Percentiles rank a stretch among this genome's conserved stretches.
Evolutionary conservation across 441 rosid species (phyloP).

Genomic region (Hura crepitans): DNA sequence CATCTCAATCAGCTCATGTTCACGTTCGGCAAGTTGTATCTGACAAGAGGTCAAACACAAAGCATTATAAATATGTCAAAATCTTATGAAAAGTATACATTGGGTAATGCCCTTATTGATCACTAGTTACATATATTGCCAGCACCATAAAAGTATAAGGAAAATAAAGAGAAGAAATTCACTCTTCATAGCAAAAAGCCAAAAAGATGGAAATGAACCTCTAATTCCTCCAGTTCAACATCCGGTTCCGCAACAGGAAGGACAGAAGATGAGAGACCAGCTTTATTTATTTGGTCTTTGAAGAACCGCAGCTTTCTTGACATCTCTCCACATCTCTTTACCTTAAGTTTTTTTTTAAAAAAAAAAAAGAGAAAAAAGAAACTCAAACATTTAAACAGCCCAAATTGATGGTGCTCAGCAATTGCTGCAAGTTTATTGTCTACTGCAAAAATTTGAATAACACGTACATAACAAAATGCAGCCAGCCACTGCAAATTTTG

Average conservation of each 20-base stretch:
- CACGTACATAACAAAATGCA: too few species aligned
- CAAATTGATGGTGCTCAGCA: too few species aligned
- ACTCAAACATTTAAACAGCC: too few species aligned
- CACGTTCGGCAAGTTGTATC: constrained; percentile 90
- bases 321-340: constrained; percentile 98
- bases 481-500: too few species aligned
- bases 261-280: constrained; percentile 61
- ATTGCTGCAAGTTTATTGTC: too few species aligned
- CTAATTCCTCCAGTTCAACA: constrained; percentile 83
- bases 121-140: not conserved
- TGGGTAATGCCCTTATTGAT: not conserved
- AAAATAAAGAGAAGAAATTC: constrained; percentile 6
- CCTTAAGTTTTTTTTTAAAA: constrained; percentile 31
- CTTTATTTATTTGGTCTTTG: constrained; percentile 88
- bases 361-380: too few species aligned
- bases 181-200: not conserved
- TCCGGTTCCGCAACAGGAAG: constrained; percentile 66
- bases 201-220: constrained; percentile 46
- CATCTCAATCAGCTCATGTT: constrained; percentile 88
- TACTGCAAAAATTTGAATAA: too few species aligned
- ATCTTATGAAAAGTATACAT: constrained; percentile 14
- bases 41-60: constrained; percentile 35
- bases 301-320: constrained; percentile 88
- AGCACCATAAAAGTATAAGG: constrained; percentile 14
- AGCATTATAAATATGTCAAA: constrained; percentile 18